Percentiles rank a stretch among this genome's conserved stretches.
These are phyloP conservation scores for Trichocladium uniseriatum DNA, from an alignment of 495 filamentous ascomycete genomes.

Conservation along the genomic window DNA sequence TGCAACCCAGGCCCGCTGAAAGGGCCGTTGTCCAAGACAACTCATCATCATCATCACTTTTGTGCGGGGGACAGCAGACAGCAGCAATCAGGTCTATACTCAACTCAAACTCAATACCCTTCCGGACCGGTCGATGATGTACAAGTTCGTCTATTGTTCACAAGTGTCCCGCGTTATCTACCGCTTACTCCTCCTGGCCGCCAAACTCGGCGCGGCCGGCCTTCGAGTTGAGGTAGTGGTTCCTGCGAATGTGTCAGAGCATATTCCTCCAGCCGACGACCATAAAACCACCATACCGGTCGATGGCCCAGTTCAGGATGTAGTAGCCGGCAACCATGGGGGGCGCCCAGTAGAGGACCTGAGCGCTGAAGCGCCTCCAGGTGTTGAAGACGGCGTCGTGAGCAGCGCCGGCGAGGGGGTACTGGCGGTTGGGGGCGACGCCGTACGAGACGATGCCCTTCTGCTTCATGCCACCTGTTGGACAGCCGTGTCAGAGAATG, in stretches of 20 bases:
- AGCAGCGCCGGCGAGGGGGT: conserved; percentile 46
- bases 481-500: conserved; percentile 13
- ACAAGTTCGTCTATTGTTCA: conserved; percentile 27
- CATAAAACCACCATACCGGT: conserved; percentile 53
- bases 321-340: conserved; percentile 67
- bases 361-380: conserved; percentile 48
- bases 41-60: too few species aligned
- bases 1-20: too few species aligned
- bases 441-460: conserved; percentile 49
- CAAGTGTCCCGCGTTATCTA: neutral
- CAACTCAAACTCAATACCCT: neutral
- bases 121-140: conserved; percentile 16
- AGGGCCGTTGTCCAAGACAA: too few species aligned
- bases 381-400: conserved; percentile 56
- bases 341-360: conserved; percentile 76
- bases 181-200: conserved; percentile 36
- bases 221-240: conserved; percentile 90
- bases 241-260: conserved; percentile 44
- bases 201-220: conserved; percentile 56
- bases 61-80: neutral
- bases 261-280: neutral
- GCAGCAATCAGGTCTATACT: conserved; percentile 13
- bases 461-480: conserved; percentile 41
- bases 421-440: conserved; percentile 44
- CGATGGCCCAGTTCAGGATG: conserved; percentile 75